phyloP scores from a whole-genome alignment of 768 basidiomycete species.

The Lactarius hengduanensis region DNA sequence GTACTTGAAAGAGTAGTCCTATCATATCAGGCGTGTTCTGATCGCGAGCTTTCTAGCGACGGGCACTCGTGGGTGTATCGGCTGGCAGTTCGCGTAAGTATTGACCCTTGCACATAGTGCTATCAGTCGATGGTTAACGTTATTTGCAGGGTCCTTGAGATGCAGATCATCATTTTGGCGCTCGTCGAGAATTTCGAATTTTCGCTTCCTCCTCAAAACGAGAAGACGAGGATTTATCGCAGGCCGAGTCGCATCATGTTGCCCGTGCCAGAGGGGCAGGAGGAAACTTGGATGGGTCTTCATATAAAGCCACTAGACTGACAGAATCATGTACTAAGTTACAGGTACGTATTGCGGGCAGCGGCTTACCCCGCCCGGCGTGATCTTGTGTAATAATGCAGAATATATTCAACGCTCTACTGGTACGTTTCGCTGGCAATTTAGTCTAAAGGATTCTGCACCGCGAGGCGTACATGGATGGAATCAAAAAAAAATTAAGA shows the following conservation, averaged over 20 bases:
- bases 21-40: neutral
- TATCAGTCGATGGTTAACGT: neutral
- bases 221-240: conserved; percentile 6
- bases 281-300: conserved; percentile 11
- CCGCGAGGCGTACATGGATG: too few species aligned
- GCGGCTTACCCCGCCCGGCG: too few species aligned
- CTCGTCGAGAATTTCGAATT: neutral
- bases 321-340: neutral
- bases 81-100: conserved; percentile 10
- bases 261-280: neutral
- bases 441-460: too few species aligned
- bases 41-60: neutral
- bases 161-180: conserved; percentile 4
- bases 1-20: neutral
- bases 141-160: conserved; percentile 9
- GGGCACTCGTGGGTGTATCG: conserved; percentile 10
- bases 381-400: too few species aligned
- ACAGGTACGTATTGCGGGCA: too few species aligned
- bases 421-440: too few species aligned
- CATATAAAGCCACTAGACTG: conserved; percentile 2
- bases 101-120: neutral
- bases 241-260: conserved; percentile 10
- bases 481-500: too few species aligned
- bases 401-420: too few species aligned
- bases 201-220: neutral